Percentiles rank a stretch among this genome's conserved stretches.
Conservation (phyloP, 2,329 filamentous ascomycete genomes). For the Fusarium oligoseptatum region DNA sequence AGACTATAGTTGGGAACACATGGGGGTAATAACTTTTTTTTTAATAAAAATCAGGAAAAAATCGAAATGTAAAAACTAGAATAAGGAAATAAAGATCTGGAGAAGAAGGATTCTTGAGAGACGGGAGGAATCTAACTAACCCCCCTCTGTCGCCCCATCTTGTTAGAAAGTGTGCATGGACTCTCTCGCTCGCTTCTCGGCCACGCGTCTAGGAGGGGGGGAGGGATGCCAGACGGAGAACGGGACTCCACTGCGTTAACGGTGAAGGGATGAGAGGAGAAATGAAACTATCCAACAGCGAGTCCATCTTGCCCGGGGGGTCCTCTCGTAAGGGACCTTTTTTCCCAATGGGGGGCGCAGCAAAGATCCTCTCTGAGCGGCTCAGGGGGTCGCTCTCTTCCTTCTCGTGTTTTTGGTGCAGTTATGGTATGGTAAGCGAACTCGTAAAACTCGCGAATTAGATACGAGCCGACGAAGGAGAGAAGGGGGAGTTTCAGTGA, state of each 20-base stretch:
- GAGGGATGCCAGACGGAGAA: not conserved
- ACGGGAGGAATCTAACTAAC: not conserved
- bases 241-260: slow-evolving; percentile 23
- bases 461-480: not conserved
- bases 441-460: not conserved
- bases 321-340: not conserved
- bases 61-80: not conserved
- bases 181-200: slow-evolving; percentile 1
- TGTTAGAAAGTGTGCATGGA: slow-evolving; percentile 21
- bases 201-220: slow-evolving; percentile 28
- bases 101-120: slow-evolving; percentile 4
- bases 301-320: slow-evolving; percentile 15
- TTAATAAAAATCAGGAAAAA: not conserved
- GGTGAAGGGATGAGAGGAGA: slow-evolving; percentile 18
- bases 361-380: not conserved
- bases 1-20: slow-evolving; percentile 7
- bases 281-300: slow-evolving; percentile 31
- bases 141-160: slow-evolving; percentile 13
- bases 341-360: slow-evolving; percentile 11
- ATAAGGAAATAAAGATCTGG: not conserved
- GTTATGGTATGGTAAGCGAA: not conserved
- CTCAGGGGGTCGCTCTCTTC: not conserved
- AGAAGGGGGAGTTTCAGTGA: not conserved
- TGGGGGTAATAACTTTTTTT: not conserved
- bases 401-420: not conserved